A percentile compares a stretch with the other conserved stretches of the same genome.
Evolutionary conservation across 371 early-diverging fungal genomes (phyloP).

Genomic region (Mucor racemosus): DNA sequence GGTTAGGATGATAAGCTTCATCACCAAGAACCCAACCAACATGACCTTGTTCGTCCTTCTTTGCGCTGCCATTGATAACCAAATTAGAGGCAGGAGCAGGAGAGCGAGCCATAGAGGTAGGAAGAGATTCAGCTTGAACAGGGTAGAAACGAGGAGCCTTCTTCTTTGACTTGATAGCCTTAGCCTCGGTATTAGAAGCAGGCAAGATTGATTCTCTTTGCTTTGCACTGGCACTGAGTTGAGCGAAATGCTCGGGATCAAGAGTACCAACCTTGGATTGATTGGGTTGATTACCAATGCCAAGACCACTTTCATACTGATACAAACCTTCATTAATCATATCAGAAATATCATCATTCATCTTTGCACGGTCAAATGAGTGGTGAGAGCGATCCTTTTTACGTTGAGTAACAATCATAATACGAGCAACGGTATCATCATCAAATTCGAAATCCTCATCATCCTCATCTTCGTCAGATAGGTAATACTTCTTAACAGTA

Average conservation of each 20-base stretch:
- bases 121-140: conserved; percentile 55
- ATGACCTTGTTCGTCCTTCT: conserved; percentile 77
- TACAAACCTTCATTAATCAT: conserved; percentile 95
- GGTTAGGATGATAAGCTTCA: conserved; percentile 51
- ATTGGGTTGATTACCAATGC: conserved; percentile 33
- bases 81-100: neutral
- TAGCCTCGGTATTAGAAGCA: conserved; percentile 18
- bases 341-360: conserved; percentile 86
- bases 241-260: conserved; percentile 25
- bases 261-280: conserved; percentile 66
- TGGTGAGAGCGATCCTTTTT: conserved; percentile 75
- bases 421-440: conserved; percentile 86
- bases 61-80: conserved; percentile 12
- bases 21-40: conserved; percentile 88
- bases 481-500: conserved; percentile 68
- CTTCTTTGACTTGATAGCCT: conserved; percentile 38
- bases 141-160: conserved; percentile 69
- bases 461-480: conserved; percentile 67
- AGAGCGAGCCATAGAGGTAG: conserved; percentile 39
- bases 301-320: conserved; percentile 83
- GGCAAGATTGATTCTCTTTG: conserved; percentile 15
- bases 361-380: conserved; percentile 79
- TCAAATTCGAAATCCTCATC: conserved; percentile 76
- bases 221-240: conserved; percentile 20
- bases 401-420: conserved; percentile 91